phyloP scores from a whole-genome alignment of 2,329 filamentous ascomycete species.

The Calonectria honghensis region DNA sequence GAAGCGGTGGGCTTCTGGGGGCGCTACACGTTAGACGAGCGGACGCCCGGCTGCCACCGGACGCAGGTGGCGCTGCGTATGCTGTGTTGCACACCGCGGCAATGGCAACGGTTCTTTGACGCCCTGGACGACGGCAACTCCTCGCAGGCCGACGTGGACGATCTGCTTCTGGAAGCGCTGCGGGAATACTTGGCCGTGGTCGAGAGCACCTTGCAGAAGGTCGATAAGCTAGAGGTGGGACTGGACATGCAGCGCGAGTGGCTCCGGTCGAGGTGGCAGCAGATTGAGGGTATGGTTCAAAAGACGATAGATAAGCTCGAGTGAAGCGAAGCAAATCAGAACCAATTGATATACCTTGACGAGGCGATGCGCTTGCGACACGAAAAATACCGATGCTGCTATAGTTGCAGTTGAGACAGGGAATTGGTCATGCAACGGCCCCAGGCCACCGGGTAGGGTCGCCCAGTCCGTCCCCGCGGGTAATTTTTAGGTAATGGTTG shows the following conservation, averaged over 20 bases:
- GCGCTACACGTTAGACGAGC: slow-evolving; percentile 65
- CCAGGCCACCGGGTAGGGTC: not conserved
- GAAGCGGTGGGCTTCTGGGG: slow-evolving; percentile 69
- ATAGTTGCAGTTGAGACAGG: not conserved
- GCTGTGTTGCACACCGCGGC: slow-evolving; percentile 56
- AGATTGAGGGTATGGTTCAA: slow-evolving; percentile 63
- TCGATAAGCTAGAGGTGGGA: slow-evolving; percentile 58
- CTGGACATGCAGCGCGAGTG: slow-evolving; percentile 60
- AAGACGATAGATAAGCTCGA: slow-evolving; percentile 56
- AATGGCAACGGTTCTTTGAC: slow-evolving; percentile 63
- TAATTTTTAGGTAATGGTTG: slow-evolving; percentile 21
- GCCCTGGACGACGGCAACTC: slow-evolving; percentile 68
- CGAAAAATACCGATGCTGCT: not conserved
- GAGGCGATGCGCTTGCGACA: not conserved
- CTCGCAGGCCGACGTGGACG: slow-evolving; percentile 63
- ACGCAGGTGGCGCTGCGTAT: slow-evolving; percentile 72
- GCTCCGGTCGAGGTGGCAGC: slow-evolving; percentile 65
- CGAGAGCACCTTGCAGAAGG: slow-evolving; percentile 55
- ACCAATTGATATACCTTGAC: not conserved
- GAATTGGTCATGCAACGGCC: not conserved
- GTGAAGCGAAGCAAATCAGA: slow-evolving; percentile 19
- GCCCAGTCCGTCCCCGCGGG: not conserved
- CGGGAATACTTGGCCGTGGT: slow-evolving; percentile 60
- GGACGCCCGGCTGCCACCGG: slow-evolving; percentile 67
- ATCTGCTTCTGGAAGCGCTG: slow-evolving; percentile 62